These are phyloP conservation scores for Acmispon strigosus DNA, from an alignment of 306 rosid genomes.

Conservation along the genomic window DNA sequence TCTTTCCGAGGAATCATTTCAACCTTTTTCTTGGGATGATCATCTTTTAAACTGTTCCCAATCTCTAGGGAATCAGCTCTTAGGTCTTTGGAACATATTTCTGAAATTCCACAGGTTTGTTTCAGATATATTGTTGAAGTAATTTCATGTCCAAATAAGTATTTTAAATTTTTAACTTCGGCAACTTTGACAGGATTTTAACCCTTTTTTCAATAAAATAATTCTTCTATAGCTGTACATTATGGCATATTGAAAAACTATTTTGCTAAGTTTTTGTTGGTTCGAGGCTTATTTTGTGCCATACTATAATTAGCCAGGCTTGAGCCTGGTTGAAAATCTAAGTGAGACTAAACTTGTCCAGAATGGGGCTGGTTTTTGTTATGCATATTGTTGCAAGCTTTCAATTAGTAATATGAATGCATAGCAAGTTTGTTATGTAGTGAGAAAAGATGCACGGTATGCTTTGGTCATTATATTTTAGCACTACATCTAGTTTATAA, in stretches of 20 bases:
- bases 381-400: background rate
- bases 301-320: background rate
- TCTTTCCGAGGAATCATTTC: conserved; percentile 33
- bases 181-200: background rate
- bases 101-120: conserved; percentile 81
- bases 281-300: background rate
- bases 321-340: background rate
- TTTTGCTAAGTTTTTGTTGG: background rate
- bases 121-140: background rate
- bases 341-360: conserved; percentile 3
- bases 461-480: conserved; percentile 3
- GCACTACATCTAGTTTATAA: background rate
- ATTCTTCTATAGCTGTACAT: conserved; percentile 4
- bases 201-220: background rate
- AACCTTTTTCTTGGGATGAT: conserved; percentile 42
- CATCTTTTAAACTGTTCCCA: conserved; percentile 40
- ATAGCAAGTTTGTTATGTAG: background rate
- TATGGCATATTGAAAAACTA: conserved; percentile 1
- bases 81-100: conserved; percentile 75
- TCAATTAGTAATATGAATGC: background rate
- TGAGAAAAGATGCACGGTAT: background rate
- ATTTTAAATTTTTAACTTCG: background rate
- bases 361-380: background rate
- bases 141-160: conserved; percentile 13
- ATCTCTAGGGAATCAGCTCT: conserved; percentile 64